Evolutionary conservation across 2,329 filamentous ascomycete species (phyloP).

Genomic region (Alternaria ventricosa): DNA sequence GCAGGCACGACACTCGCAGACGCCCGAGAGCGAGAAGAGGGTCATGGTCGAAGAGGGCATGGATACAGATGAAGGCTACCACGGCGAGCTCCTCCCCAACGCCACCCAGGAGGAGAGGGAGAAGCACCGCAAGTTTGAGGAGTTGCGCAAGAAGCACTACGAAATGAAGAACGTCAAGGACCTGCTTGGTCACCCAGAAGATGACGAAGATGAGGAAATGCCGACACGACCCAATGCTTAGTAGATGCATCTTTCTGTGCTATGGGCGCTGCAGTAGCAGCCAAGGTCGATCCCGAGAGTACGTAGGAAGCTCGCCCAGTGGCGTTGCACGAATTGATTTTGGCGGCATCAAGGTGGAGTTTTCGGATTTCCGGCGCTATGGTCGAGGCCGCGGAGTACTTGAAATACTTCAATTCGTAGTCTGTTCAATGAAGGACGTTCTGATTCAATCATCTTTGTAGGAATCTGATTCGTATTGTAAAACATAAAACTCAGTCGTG

Average conservation of each 20-base stretch:
- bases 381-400: not conserved
- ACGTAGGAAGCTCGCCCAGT: not conserved
- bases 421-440: not conserved
- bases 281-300: not conserved
- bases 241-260: not conserved
- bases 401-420: slow-evolving; percentile 2
- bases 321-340: slow-evolving; percentile 7
- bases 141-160: slow-evolving; percentile 94
- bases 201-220: slow-evolving; percentile 15
- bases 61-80: slow-evolving; percentile 53
- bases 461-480: not conserved
- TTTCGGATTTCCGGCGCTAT: slow-evolving; percentile 4
- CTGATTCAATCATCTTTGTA: not conserved
- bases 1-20: slow-evolving; percentile 49
- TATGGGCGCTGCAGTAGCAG: not conserved
- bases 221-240: slow-evolving; percentile 8
- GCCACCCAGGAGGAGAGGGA: slow-evolving; percentile 74
- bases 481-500: not conserved
- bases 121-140: slow-evolving; percentile 92
- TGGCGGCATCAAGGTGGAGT: slow-evolving; percentile 22
- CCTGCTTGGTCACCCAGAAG: slow-evolving; percentile 66
- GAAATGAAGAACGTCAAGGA: slow-evolving; percentile 96
- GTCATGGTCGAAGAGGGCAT: slow-evolving; percentile 75
- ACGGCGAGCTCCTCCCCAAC: slow-evolving; percentile 64
- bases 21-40: slow-evolving; percentile 68